These are phyloP conservation scores for Botrytis fabae DNA, from an alignment of 2,329 filamentous ascomycete species.

Conservation along the genomic window DNA sequence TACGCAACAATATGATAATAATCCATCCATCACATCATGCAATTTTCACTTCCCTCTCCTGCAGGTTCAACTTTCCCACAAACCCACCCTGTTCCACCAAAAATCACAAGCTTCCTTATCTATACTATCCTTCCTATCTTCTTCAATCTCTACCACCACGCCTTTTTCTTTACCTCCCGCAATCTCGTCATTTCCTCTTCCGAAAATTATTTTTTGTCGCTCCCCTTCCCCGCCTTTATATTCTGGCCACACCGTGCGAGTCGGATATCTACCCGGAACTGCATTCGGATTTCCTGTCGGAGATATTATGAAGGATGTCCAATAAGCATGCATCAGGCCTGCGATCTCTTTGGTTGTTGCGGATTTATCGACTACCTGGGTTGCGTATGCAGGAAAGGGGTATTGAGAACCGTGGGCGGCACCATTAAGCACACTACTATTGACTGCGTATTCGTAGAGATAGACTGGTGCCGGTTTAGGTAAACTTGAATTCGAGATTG, in stretches of 20 bases:
- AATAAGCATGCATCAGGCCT: slow-evolving; percentile 39
- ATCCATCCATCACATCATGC: not conserved
- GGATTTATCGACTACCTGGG: slow-evolving; percentile 20
- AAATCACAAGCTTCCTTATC: slow-evolving; percentile 55
- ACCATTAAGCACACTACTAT: slow-evolving; percentile 36
- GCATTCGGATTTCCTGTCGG: slow-evolving; percentile 38
- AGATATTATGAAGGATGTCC: slow-evolving; percentile 37
- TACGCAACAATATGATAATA: not conserved
- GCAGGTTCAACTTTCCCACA: slow-evolving; percentile 36
- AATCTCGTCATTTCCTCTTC: slow-evolving; percentile 58
- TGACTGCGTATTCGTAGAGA: slow-evolving; percentile 61
- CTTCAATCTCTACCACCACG: slow-evolving; percentile 45
- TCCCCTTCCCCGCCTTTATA: slow-evolving; percentile 30
- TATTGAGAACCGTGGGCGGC: slow-evolving; percentile 49
- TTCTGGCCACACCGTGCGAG: slow-evolving; percentile 23
- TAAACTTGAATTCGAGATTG: not conserved
- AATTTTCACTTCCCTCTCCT: not conserved
- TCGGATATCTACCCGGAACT: slow-evolving; percentile 26
- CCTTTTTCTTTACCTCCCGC: slow-evolving; percentile 45
- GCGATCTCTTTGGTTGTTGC: slow-evolving; percentile 30
- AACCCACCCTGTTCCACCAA: slow-evolving; percentile 58
- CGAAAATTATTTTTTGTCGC: slow-evolving; percentile 51
- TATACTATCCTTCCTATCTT: slow-evolving; percentile 41
- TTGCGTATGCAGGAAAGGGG: slow-evolving; percentile 48
- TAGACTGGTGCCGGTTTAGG: slow-evolving; percentile 44